Evolutionary conservation across 169 alveolate genomes (phyloP), one percentile per base, ranked within the genome.

Genomic region (Cardiosporidium cionae): DNA sequence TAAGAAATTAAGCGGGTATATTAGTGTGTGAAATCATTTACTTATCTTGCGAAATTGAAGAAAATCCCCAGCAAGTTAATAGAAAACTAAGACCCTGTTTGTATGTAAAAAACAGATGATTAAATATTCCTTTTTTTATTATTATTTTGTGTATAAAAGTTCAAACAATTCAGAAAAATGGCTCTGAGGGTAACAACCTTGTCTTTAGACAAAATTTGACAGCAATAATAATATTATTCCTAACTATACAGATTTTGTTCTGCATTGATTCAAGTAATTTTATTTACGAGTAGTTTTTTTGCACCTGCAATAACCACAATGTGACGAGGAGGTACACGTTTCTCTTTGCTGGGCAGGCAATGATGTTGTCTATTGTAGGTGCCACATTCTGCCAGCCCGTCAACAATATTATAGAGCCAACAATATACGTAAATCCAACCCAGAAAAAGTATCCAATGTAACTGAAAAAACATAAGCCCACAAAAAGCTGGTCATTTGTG

Each of bases 371-470:
- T 36, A 82, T 78, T 25, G 69, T 44, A 9, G 87, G 87, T 37
- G 83, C 81, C 32, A 63, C 65, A 34, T 78, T 65, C 34, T 53
- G 71, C 52, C 68, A 82, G 53, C 58, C 81, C 28, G 81, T 65
- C 34, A 78, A 69, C 22, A 78, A 32, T 36, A 78, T 65, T 6
- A 78, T 62, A 16, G 87, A 72, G 33, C 87, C 87, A 23, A 72
- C 29, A 2, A 82, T 9, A 67, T 78, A 54, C n/a, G 73, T 35
- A 32, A 70, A 34, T 22, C 83, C 87, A 7, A 82, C 78, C 87
- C 87, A 82, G 70, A 82, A 82, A 65, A 82, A 82, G 63, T 82
- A 82, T 27, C 85, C 74, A 23, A 78, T 77, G 22, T 70, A 53
- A 9, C 87, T 82, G 63, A 44, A 52, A 25, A 65, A 33, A 32